Percentiles rank a stretch among this genome's conserved stretches.
Evolutionary conservation across 2,329 filamentous ascomycete genomes (phyloP).

Genomic region (Decorospora gaudefroyi): DNA sequence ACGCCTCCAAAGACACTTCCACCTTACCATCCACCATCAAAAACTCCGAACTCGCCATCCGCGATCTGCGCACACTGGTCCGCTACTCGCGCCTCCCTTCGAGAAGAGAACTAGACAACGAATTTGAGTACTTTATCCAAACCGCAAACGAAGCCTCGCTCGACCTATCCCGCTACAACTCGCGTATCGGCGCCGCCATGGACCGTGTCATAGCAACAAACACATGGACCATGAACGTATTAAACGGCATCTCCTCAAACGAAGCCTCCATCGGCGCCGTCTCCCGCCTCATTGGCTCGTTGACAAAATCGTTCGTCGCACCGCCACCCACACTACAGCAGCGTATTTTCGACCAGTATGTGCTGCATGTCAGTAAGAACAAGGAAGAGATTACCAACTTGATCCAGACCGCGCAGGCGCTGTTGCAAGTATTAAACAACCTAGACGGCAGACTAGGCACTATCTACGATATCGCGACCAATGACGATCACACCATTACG

Average conservation of each 20-base stretch:
- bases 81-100: conserved; percentile 69
- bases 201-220: conserved; percentile 77
- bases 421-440: conserved; percentile 67
- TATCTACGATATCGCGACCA: conserved; percentile 70
- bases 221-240: conserved; percentile 71
- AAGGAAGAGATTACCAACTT: conserved; percentile 70
- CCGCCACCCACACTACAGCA: conserved; percentile 41
- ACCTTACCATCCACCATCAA: conserved; percentile 79
- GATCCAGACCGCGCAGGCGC: conserved; percentile 70
- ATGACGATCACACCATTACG: conserved; percentile 64
- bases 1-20: conserved; percentile 67
- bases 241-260: conserved; percentile 62
- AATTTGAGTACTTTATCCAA: conserved; percentile 77
- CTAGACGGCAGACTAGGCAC: conserved; percentile 71
- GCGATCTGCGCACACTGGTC: conserved; percentile 74
- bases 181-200: conserved; percentile 72
- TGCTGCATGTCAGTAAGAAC: conserved; percentile 70
- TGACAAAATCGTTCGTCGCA: conserved; percentile 62
- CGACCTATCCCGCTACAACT: conserved; percentile 75
- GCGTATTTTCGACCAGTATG: conserved; percentile 72
- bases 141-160: conserved; percentile 66
- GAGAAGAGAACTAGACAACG: conserved; percentile 71
- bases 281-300: conserved; percentile 51
- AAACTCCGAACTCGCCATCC: conserved; percentile 71
- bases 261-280: conserved; percentile 49